phyloP scores from a whole-genome alignment of 495 filamentous ascomycete genomes.

The Lasiosphaeris hirsuta region DNA sequence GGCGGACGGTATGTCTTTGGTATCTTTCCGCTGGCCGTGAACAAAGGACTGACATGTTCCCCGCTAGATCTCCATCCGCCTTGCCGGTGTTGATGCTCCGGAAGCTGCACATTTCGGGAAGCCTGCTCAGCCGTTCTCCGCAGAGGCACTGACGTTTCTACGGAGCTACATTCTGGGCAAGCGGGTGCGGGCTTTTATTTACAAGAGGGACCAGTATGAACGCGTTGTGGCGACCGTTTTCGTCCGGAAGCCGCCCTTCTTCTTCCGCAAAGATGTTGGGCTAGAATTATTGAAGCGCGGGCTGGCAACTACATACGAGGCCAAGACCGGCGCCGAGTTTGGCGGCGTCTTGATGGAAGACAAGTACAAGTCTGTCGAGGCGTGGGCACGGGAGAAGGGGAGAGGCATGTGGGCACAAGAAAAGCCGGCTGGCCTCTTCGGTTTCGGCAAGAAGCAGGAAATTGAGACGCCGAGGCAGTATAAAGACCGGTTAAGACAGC shows the following conservation, averaged over 20 bases:
- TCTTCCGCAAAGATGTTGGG: slow-evolving; percentile 74
- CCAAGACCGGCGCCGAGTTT: slow-evolving; percentile 83
- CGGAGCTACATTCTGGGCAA: slow-evolving; percentile 64
- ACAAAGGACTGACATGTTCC: slow-evolving; percentile 8
- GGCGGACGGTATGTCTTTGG: slow-evolving; percentile 63
- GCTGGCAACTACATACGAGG: slow-evolving; percentile 87
- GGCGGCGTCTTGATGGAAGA: slow-evolving; percentile 56
- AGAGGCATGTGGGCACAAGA: slow-evolving; percentile 70
- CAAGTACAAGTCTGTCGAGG: slow-evolving; percentile 69
- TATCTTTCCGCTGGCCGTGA: background rate
- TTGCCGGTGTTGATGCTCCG: slow-evolving; percentile 91
- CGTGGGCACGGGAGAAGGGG: slow-evolving; percentile 60
- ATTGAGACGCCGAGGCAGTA: slow-evolving; percentile 83
- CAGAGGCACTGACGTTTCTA: slow-evolving; percentile 78
- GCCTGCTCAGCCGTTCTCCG: slow-evolving; percentile 76
- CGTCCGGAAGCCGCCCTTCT: slow-evolving; percentile 60
- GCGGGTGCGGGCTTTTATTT: slow-evolving; percentile 76
- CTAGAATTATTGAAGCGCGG: slow-evolving; percentile 82
- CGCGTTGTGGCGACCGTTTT: slow-evolving; percentile 83
- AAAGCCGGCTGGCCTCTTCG: slow-evolving; percentile 17
- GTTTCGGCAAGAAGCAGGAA: slow-evolving; percentile 42
- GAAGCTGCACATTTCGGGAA: slow-evolving; percentile 89
- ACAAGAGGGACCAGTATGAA: slow-evolving; percentile 86
- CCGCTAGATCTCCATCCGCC: slow-evolving; percentile 69
- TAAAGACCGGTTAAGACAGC: slow-evolving; percentile 61